Conservation (phyloP, 257 asterid species). For the Rauvolfia tetraphylla region DNA sequence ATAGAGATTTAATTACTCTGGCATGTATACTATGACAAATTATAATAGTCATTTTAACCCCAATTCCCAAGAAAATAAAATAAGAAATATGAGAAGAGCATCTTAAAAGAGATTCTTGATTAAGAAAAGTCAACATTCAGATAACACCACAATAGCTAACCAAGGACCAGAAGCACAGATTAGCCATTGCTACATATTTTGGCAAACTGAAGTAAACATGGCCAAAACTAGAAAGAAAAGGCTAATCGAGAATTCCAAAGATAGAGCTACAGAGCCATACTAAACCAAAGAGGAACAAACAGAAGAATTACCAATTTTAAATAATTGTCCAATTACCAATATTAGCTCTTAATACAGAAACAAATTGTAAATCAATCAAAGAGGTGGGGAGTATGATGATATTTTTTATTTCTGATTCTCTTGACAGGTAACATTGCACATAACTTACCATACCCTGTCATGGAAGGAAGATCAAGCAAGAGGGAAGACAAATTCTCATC, state of each 20-base stretch:
- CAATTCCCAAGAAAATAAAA: background rate
- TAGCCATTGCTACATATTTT: background rate
- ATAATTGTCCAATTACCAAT: background rate
- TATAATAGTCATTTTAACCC: background rate
- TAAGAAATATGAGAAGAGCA: background rate
- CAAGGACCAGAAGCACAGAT: background rate
- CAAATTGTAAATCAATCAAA: background rate
- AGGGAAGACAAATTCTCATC: conserved; percentile 72
- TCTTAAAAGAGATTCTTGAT: background rate
- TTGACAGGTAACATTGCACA: background rate
- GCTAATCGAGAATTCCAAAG: background rate
- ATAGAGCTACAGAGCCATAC: background rate
- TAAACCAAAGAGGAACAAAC: background rate
- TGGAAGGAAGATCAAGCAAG: conserved; percentile 82
- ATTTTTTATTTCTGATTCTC: background rate
- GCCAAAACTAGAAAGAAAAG: background rate
- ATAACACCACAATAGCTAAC: background rate
- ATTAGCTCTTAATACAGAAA: background rate
- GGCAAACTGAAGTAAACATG: background rate
- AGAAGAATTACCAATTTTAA: background rate
- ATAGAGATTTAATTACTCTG: background rate
- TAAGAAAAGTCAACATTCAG: background rate
- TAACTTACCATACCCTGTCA: conserved; percentile 91
- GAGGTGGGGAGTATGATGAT: background rate
- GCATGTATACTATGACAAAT: background rate